These are phyloP conservation scores for Boletus edulis DNA, from an alignment of 768 basidiomycete species.

Conservation along the genomic window DNA sequence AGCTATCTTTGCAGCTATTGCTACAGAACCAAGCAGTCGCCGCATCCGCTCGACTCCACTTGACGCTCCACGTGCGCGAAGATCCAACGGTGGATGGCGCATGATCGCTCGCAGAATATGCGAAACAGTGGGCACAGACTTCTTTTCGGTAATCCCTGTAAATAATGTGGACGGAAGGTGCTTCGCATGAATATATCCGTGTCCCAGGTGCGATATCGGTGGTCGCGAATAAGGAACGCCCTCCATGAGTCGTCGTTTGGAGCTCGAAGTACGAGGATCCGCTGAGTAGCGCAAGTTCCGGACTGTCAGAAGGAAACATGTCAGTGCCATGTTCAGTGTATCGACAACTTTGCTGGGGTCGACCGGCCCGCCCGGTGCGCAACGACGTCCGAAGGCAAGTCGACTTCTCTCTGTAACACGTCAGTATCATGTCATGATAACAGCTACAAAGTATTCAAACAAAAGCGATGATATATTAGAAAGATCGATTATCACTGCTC, in stretches of 20 bases:
- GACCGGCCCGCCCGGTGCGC: too few relatives aligned
- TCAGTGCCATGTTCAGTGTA: neutral
- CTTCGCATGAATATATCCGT: constrained; percentile 41
- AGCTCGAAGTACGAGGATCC: constrained; percentile 20
- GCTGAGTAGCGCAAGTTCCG: neutral
- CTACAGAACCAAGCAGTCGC: constrained; percentile 59
- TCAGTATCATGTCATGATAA: too few relatives aligned
- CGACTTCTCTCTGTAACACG: too few relatives aligned
- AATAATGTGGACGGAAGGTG: constrained; percentile 57
- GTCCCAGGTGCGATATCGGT: constrained; percentile 41
- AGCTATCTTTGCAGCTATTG: constrained; percentile 43
- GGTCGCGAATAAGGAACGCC: constrained; percentile 52
- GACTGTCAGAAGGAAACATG: constrained; percentile 7
- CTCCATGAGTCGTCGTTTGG: constrained; percentile 43
- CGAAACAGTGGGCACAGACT: constrained; percentile 64
- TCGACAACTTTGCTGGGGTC: neutral
- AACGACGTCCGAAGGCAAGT: too few relatives aligned
- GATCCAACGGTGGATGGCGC: constrained; percentile 10
- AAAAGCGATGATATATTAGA: neutral
- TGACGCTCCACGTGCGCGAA: constrained; percentile 45
- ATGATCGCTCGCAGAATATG: constrained; percentile 43
- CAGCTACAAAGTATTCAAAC: neutral
- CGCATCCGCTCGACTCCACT: constrained; percentile 29
- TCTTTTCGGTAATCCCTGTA: constrained; percentile 64
- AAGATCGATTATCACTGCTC: neutral